These are phyloP conservation scores for Globisporangium sylvaticum DNA, from an alignment of 352 stramenopile species.

Conservation along the genomic window DNA sequence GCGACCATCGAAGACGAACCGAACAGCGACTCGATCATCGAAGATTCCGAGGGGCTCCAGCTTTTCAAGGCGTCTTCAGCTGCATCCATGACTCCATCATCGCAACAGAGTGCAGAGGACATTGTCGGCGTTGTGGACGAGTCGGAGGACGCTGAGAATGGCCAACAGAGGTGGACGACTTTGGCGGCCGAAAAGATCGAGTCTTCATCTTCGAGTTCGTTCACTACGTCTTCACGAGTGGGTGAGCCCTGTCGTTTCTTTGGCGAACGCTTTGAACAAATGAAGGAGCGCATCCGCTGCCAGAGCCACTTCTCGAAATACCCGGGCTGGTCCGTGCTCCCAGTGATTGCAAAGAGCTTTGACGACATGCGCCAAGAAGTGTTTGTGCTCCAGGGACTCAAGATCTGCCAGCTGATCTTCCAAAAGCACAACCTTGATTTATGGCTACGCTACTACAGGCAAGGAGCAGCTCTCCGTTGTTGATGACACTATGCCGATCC, in stretches of 20 bases:
- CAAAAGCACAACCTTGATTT: constrained; percentile 84
- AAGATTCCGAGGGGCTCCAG: constrained; percentile 33
- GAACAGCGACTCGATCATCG: constrained; percentile 23
- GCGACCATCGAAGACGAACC: constrained; percentile 13
- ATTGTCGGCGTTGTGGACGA: constrained; percentile 14
- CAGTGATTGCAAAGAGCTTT: constrained; percentile 96
- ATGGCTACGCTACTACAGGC: constrained; percentile 91
- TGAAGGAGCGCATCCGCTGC: constrained; percentile 77
- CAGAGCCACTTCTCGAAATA: constrained; percentile 62
- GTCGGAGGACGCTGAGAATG: not conserved
- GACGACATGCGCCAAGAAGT: constrained; percentile 97
- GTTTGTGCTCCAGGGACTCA: constrained; percentile 94
- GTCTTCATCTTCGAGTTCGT: not conserved
- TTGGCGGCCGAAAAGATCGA: constrained; percentile 2
- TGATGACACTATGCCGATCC: not conserved
- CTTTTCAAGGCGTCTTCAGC: not conserved
- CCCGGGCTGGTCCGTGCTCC: constrained; percentile 83
- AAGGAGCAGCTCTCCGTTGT: not conserved
- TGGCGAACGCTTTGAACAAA: constrained; percentile 88
- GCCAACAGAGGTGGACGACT: constrained; percentile 12
- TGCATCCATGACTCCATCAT: constrained; percentile 13
- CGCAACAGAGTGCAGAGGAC: constrained; percentile 27
- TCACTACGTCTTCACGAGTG: constrained; percentile 16
- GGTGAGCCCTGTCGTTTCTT: constrained; percentile 36
- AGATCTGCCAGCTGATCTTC: constrained; percentile 92